Percentiles rank a stretch among this genome's conserved stretches.
Evolutionary conservation across 2,329 filamentous ascomycete genomes (phyloP).

Genomic region (Allantophomopsis cytisporea): DNA sequence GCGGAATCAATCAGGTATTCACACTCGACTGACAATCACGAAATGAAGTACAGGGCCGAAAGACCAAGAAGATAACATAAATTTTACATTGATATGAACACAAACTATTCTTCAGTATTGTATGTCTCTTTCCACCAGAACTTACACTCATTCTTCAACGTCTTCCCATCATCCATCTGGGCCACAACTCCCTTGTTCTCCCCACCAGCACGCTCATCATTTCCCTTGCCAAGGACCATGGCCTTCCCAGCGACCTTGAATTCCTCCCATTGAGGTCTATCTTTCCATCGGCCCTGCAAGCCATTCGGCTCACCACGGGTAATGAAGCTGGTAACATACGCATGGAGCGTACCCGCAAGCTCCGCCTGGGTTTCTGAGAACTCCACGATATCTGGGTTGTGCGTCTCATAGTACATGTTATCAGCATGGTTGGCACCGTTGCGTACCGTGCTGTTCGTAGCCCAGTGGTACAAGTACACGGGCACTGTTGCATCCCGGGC

Average conservation of each 20-base stretch:
- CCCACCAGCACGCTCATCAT: slow-evolving; percentile 34
- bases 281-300: slow-evolving; percentile 7
- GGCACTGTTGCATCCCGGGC: slow-evolving; percentile 10
- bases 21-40: too few relatives aligned
- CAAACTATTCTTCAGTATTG: slow-evolving; percentile 22
- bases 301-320: slow-evolving; percentile 16
- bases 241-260: slow-evolving; percentile 13
- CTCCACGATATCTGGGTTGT: slow-evolving; percentile 12
- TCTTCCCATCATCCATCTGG: slow-evolving; percentile 24
- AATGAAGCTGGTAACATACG: slow-evolving; percentile 18
- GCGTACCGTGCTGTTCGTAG: slow-evolving; percentile 23
- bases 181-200: slow-evolving; percentile 26
- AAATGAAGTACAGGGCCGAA: too few relatives aligned
- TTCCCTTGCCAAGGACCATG: slow-evolving; percentile 45
- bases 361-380: slow-evolving; percentile 5
- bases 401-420: slow-evolving; percentile 29
- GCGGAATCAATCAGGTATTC: too few relatives aligned
- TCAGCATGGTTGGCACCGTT: slow-evolving; percentile 27
- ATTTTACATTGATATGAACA: neutral
- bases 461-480: slow-evolving; percentile 47
- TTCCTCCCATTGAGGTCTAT: slow-evolving; percentile 11
- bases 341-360: slow-evolving; percentile 15
- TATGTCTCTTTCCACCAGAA: slow-evolving; percentile 48
- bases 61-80: too few relatives aligned
- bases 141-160: slow-evolving; percentile 32